These are phyloP conservation scores for Vanrija humicola DNA, from an alignment of 1,284 basidiomycete species.

Conservation along the genomic window DNA sequence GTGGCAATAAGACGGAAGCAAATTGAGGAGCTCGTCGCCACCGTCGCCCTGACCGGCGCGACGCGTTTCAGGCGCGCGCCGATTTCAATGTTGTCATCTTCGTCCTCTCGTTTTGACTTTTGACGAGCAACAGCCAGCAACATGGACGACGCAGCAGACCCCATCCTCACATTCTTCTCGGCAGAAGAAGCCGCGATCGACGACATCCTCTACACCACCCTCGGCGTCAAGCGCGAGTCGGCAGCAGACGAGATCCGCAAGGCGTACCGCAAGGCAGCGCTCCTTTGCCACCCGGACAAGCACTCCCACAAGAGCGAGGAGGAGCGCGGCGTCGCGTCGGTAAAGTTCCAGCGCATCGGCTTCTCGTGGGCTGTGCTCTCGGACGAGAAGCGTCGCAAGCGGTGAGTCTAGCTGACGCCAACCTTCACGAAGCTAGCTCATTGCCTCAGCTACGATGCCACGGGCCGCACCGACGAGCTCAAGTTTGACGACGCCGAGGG, in stretches of 20 bases:
- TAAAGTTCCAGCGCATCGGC: constrained; percentile 81
- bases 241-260: constrained; percentile 68
- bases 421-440: not conserved
- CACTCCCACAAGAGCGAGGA: constrained; percentile 62
- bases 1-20: not conserved
- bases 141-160: constrained; percentile 66
- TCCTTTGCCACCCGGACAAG: constrained; percentile 84
- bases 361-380: constrained; percentile 83
- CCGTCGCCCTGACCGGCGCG: no score
- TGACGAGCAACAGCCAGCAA: constrained; percentile 3
- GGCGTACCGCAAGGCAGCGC: constrained; percentile 77
- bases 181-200: constrained; percentile 52
- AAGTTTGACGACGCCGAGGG: constrained; percentile 65
- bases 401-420: constrained; percentile 32
- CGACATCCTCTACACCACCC: constrained; percentile 63
- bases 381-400: constrained; percentile 67
- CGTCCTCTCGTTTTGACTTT: not conserved
- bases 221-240: constrained; percentile 58
- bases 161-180: constrained; percentile 72
- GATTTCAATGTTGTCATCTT: no score
- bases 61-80: not conserved
- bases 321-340: constrained; percentile 60
- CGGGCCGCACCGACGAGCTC: constrained; percentile 76
- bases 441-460: constrained; percentile 63
- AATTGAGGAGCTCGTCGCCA: no score